Base-by-base conservation (phyloP, 2,329 filamentous ascomycete genomes). In the Phaeosphaeria sp. region DNA sequence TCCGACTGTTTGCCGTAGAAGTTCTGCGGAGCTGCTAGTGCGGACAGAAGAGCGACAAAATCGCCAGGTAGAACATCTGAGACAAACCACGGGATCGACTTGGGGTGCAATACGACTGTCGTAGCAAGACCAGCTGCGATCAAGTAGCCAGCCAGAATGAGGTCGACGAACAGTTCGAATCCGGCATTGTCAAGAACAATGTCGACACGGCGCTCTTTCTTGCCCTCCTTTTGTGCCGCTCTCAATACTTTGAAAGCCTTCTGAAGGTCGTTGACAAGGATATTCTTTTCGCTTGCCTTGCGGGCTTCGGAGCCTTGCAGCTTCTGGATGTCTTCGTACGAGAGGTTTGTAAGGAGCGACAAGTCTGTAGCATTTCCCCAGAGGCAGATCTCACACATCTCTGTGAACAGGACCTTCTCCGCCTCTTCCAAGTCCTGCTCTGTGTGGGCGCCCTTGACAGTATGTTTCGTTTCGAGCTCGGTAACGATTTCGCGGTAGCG, bases 311-410 rank as follows among this genome's bases (percentile, higher is more conserved):
- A 89, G 17, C 94, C 94, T 81, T 99, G 95, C 9, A 98, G 84
- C 77, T 96, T 96, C 80, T 98, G 94, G 64, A 99, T 96, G 72
- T 98, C 95, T 69, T 97, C 93, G 77, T 97, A 97, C 1, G 91
- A 92, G 55, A 97, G 84, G 67, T 90, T 93, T 0, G 93, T 97
- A 54, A 98, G 83, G 20, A 98, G 89, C 0, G 92, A 96, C 15
- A 98, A 83, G 76, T 98, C 95, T 0, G 94, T 98, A 1, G 94
- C 95, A 76, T 98, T 98, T 11, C 94, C 94, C 94, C 94, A 98
- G 1, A 98, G 86, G 74, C 93, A 97, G 67, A 97, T 95, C 82
- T 97, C 92, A 78, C 90, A 93, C 90, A 98, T 96, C 75, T 98
- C 94, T 22, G 84, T 84, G 79, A 98, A 98, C 24, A 97, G 81